These are phyloP conservation scores for Candida multigemmis DNA, from an alignment of 805 yeast genomes.

Conservation along the genomic window DNA sequence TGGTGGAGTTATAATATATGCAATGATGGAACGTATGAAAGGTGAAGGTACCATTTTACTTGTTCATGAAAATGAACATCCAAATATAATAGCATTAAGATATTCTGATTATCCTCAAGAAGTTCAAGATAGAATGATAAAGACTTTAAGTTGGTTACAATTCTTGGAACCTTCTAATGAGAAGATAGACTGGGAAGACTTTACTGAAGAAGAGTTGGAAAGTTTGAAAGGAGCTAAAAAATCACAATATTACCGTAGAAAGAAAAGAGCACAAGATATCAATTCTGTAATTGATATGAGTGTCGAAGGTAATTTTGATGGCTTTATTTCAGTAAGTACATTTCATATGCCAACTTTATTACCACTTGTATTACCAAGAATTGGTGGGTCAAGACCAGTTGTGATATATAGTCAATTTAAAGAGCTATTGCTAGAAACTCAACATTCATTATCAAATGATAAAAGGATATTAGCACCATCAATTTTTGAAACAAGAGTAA, in stretches of 20 bases:
- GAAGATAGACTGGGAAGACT: conserved; percentile 35
- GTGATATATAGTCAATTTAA: conserved; percentile 77
- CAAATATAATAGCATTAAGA: conserved; percentile 64
- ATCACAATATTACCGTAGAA: conserved; percentile 59
- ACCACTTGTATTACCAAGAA: conserved; percentile 48
- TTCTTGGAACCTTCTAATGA: conserved; percentile 69
- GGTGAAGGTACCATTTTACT: conserved; percentile 64
- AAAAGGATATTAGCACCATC: conserved; percentile 74
- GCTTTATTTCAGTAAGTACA: conserved; percentile 63
- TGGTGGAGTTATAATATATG: conserved; percentile 82
- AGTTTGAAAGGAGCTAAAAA: conserved; percentile 51
- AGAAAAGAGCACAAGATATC: conserved; percentile 45
- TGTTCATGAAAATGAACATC: conserved; percentile 89
- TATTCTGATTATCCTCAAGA: conserved; percentile 57
- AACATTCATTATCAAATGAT: conserved; percentile 58
- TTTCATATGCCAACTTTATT: conserved; percentile 60
- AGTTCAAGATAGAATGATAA: conserved; percentile 44
- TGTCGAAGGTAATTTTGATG: conserved; percentile 56
- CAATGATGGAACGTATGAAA: conserved; percentile 84
- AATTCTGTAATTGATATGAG: conserved; percentile 44
- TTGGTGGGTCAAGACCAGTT: conserved; percentile 83
- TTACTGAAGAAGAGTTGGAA: conserved; percentile 42
- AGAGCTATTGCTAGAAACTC: conserved; percentile 69
- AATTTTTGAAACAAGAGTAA: conserved; percentile 69
- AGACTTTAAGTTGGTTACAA: conserved; percentile 70